Conservation (phyloP, 1,284 basidiomycete species). For the Cryptococcus sp. region DNA sequence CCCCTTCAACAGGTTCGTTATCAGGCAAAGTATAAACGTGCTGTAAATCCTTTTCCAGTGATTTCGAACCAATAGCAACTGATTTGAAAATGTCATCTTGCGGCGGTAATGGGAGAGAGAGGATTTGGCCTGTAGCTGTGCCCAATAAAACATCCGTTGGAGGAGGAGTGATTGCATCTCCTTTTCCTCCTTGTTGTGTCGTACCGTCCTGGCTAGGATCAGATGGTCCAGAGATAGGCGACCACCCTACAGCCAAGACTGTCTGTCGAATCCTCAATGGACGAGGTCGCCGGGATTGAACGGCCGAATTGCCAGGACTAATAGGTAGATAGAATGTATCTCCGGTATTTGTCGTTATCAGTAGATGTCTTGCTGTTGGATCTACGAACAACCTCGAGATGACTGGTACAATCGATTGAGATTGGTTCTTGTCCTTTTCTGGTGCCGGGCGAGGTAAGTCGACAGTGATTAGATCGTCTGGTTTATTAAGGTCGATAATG, state of each 20-base stretch:
- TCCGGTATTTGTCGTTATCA: constrained; percentile 78
- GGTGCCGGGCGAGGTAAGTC: constrained; percentile 59
- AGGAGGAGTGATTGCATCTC: constrained; percentile 31
- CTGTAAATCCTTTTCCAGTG: constrained; percentile 61
- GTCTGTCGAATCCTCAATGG: constrained; percentile 79
- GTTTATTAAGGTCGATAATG: constrained; percentile 75
- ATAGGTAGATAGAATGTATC: constrained; percentile 87
- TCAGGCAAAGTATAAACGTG: constrained; percentile 74
- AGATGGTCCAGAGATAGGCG: constrained; percentile 51
- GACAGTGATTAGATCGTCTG: constrained; percentile 73
- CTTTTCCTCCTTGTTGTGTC: constrained; percentile 24
- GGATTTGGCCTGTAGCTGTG: constrained; percentile 73
- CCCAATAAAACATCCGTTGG: constrained; percentile 63
- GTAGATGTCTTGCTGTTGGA: constrained; percentile 82
- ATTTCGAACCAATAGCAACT: constrained; percentile 43
- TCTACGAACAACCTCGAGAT: constrained; percentile 77
- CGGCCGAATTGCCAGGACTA: constrained; percentile 38
- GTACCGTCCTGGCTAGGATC: constrained; percentile 5
- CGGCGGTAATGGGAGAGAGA: constrained; percentile 68
- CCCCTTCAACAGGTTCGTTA: constrained; percentile 70
- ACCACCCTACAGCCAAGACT: constrained; percentile 93
- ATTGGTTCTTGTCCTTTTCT: constrained; percentile 47
- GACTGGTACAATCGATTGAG: constrained; percentile 47
- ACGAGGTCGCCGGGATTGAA: constrained; percentile 63
- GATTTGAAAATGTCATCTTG: constrained; percentile 89